Conservation (phyloP, 2,329 filamentous ascomycete genomes). For the Neurospora sp. region DNA sequence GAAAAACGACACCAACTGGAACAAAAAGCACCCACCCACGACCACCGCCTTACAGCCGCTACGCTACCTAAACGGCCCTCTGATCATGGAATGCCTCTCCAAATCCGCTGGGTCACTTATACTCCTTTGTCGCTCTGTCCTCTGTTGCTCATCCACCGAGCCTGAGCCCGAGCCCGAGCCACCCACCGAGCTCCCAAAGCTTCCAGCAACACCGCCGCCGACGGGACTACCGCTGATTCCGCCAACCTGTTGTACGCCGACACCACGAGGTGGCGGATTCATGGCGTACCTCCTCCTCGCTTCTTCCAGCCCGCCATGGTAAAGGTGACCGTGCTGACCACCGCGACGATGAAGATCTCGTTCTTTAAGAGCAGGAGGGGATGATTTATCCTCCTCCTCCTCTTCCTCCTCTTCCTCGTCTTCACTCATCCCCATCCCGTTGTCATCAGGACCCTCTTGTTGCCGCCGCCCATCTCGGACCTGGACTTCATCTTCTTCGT, state of each 20-base stretch:
- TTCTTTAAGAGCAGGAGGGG: background rate
- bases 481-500: slow-evolving; percentile 14
- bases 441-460: background rate
- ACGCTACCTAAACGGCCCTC: slow-evolving; percentile 6
- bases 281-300: background rate
- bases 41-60: background rate
- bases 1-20: background rate
- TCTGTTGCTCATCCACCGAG: slow-evolving; percentile 37
- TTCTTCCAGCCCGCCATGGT: background rate
- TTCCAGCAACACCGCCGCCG: background rate
- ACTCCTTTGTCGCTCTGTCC: slow-evolving; percentile 48
- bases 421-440: slow-evolving; percentile 6
- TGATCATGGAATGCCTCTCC: slow-evolving; percentile 11
- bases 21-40: slow-evolving; percentile 1
- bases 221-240: background rate
- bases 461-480: background rate
- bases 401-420: slow-evolving; percentile 14
- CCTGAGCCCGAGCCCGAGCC: slow-evolving; percentile 15
- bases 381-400: slow-evolving; percentile 1
- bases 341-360: background rate
- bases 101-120: slow-evolving; percentile 30
- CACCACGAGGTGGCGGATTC: background rate
- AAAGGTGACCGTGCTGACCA: background rate
- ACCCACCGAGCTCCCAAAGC: background rate
- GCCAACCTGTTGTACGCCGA: background rate